These are phyloP conservation scores for Penicillium sp. DNA, from an alignment of 2,329 filamentous ascomycete genomes.

Conservation along the genomic window DNA sequence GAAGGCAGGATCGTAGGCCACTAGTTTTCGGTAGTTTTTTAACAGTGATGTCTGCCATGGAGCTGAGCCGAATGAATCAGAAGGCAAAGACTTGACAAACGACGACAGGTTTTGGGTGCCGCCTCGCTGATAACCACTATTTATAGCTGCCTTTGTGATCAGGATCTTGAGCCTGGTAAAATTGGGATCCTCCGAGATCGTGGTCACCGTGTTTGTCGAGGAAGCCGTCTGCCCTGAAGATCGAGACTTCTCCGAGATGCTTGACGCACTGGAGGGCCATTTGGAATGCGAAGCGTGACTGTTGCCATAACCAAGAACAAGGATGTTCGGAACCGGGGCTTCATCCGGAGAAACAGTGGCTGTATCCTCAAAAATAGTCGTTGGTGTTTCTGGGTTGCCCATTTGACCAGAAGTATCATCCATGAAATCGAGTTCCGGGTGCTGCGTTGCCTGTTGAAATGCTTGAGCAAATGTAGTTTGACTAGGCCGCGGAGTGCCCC, in stretches of 20 bases:
- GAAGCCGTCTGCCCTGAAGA: slow-evolving; percentile 55
- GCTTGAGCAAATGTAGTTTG: slow-evolving; percentile 74
- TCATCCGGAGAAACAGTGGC: slow-evolving; percentile 83
- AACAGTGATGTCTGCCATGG: slow-evolving; percentile 73
- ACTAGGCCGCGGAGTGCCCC: slow-evolving; percentile 80
- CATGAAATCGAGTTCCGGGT: slow-evolving; percentile 40
- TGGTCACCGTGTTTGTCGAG: slow-evolving; percentile 49
- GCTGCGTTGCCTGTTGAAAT: slow-evolving; percentile 54
- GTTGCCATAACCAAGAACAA: slow-evolving; percentile 76
- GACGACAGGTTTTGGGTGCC: slow-evolving; percentile 64
- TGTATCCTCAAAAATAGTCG: slow-evolving; percentile 93
- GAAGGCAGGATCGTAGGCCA: slow-evolving; percentile 73
- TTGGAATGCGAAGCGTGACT: slow-evolving; percentile 52
- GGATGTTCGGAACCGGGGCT: slow-evolving; percentile 80
- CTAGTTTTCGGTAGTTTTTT: slow-evolving; percentile 78
- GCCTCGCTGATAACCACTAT: slow-evolving; percentile 75
- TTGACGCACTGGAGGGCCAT: slow-evolving; percentile 83
- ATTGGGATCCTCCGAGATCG: slow-evolving; percentile 70
- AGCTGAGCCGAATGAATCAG: slow-evolving; percentile 76
- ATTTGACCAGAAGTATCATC: slow-evolving; percentile 32
- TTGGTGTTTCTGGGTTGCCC: slow-evolving; percentile 78
- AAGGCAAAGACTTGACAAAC: slow-evolving; percentile 76
- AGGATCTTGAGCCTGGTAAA: slow-evolving; percentile 77
- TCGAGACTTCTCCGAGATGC: slow-evolving; percentile 78
- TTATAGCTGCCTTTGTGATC: slow-evolving; percentile 82